Conservation (phyloP, 2,329 filamentous ascomycete species). For the Colletotrichum phormii region DNA sequence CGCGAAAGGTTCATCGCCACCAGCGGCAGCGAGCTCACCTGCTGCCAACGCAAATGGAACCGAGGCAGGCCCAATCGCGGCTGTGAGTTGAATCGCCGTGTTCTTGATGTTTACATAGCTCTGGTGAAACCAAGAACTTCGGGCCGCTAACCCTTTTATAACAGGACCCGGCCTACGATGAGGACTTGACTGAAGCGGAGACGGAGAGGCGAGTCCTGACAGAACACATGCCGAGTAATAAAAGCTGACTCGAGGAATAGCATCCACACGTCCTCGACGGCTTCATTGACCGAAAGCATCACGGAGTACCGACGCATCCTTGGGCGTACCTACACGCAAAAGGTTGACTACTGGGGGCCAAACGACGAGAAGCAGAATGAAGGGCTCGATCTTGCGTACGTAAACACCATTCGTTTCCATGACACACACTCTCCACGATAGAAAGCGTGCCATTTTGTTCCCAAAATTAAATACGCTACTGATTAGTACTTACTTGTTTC, state of each 20-base stretch:
- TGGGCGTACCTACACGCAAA: background rate
- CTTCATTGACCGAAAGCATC: background rate
- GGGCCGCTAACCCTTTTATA: background rate
- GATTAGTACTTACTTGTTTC: too few species aligned
- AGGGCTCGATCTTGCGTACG: background rate
- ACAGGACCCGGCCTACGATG: background rate
- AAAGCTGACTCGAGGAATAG: background rate
- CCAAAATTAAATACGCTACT: background rate
- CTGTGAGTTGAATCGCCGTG: background rate
- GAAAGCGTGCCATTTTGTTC: too few species aligned
- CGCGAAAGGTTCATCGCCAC: background rate
- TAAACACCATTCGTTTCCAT: too few species aligned
- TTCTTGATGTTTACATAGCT: background rate
- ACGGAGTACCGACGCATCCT: background rate
- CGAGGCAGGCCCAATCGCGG: background rate
- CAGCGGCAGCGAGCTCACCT: background rate
- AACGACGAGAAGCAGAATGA: slow-evolving; percentile 1
- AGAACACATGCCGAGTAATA: background rate
- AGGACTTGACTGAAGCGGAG: background rate
- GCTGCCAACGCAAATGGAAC: background rate
- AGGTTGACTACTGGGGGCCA: background rate
- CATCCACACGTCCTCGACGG: background rate
- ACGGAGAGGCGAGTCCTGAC: background rate
- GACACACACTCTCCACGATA: background rate
- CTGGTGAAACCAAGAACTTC: background rate